Evolutionary conservation across 495 filamentous ascomycete genomes (phyloP), one percentile per base, ranked within the genome.

Genomic region (Neurospora sp.): DNA sequence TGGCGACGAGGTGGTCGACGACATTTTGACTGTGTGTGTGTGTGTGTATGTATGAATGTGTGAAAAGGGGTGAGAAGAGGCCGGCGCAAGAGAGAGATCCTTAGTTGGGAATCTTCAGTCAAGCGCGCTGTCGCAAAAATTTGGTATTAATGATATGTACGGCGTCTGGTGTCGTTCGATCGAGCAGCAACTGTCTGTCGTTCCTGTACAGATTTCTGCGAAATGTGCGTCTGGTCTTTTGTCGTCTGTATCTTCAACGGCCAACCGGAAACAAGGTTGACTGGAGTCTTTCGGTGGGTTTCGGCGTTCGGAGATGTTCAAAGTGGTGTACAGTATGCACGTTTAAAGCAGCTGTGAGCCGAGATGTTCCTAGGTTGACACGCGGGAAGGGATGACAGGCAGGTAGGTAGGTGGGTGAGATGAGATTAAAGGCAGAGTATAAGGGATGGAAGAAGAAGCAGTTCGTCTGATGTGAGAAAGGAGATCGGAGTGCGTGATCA

Each of bases 1-100:
- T 81, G 77, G 81, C 74, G 76, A 77, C 39, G 76, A 73, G 11
- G 78, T 69, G 16, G 72, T 66, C 39, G 76, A 73, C 23, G 78
- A 79, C 80, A 80, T 81, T 54, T 54, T 46, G 44, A 59, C 48
- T 72, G 72, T 27, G 70, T 66, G 11, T 44, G 27, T 31, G 31
- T 31, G 35, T 44, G 41, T 27, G 37, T 38, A 18, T 62, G 40
- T 46, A 66, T 46, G 70, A 46, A 31, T 7, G 18, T 66, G 38
- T 44, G 39, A 4, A 5, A 59, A 46, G 48, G 12, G 37, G 20
- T 70, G 69, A 75, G 35, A 2, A 35, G 38, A 38, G 72, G 41
- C n/a, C 18, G 42, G 54, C 54, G 54, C 54, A 66, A n/a, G 40
- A 59, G 40, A 59, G 16, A 20, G 31, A 37, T 10, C 16, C 39